Percentiles rank a stretch among this genome's conserved stretches.
Evolutionary conservation across 345 rosid species (phyloP).

Genomic region (Anastatica hierochuntica): DNA sequence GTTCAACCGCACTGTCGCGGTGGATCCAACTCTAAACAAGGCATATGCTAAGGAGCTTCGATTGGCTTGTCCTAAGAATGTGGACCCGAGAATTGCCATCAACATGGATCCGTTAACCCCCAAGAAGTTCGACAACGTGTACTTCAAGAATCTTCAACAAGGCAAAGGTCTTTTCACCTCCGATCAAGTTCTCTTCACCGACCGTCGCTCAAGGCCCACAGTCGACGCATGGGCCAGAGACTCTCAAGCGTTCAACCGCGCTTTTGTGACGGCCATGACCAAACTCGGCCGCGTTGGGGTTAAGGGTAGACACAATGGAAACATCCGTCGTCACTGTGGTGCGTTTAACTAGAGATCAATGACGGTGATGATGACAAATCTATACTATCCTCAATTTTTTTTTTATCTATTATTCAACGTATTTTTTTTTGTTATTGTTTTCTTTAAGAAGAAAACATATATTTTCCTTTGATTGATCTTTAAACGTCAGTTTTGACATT

Average conservation of each 20-base stretch:
- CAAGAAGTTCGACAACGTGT: slow-evolving; percentile 45
- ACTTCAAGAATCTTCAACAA: slow-evolving; percentile 58
- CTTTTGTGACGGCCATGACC: slow-evolving; percentile 51
- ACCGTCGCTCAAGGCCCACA: slow-evolving; percentile 40
- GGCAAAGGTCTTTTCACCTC: slow-evolving; percentile 69
- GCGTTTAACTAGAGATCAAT: slow-evolving; percentile 30
- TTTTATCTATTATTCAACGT: too few species aligned
- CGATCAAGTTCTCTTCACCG: slow-evolving; percentile 56
- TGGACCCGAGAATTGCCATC: slow-evolving; percentile 56
- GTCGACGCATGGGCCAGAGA: slow-evolving; percentile 46
- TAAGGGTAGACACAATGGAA: slow-evolving; percentile 45
- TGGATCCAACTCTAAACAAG: slow-evolving; percentile 52
- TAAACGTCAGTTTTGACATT: too few species aligned
- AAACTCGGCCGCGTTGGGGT: slow-evolving; percentile 63
- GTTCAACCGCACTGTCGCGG: slow-evolving; percentile 33
- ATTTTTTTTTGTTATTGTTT: too few species aligned
- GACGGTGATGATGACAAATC: too few species aligned
- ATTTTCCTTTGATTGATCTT: too few species aligned
- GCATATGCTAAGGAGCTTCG: slow-evolving; percentile 44
- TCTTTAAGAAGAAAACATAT: too few species aligned
- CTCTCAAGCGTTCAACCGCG: slow-evolving; percentile 34
- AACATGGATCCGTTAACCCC: slow-evolving; percentile 72
- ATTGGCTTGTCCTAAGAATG: slow-evolving; percentile 52
- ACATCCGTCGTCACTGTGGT: slow-evolving; percentile 45
- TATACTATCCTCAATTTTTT: too few species aligned